Evolutionary conservation across 306 rosid genomes (phyloP).

Genomic region (Sicyos edulis): DNA sequence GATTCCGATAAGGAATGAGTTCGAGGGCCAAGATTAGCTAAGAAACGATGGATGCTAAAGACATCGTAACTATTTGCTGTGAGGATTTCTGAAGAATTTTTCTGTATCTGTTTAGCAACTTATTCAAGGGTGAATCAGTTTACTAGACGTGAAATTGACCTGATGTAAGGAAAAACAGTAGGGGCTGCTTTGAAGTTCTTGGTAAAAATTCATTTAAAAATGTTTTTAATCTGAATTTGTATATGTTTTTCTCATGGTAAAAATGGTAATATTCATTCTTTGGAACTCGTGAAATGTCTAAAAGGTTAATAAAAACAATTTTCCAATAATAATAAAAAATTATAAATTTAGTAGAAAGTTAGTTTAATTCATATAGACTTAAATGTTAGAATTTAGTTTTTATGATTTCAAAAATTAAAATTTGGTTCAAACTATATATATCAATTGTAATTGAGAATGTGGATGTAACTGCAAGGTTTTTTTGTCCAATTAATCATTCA

Average conservation of each 20-base stretch:
- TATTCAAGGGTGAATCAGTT: neutral
- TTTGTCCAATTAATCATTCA: too few relatives aligned
- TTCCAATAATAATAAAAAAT: too few relatives aligned
- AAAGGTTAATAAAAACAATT: too few relatives aligned
- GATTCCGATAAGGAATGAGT: neutral
- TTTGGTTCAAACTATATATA: too few relatives aligned
- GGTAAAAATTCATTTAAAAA: neutral
- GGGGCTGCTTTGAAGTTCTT: neutral
- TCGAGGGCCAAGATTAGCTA: neutral
- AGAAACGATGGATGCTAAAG: neutral
- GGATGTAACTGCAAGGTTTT: too few relatives aligned
- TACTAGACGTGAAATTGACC: neutral
- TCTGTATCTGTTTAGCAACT: neutral
- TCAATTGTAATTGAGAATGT: too few relatives aligned
- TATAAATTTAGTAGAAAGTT: too few relatives aligned
- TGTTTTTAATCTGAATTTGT: neutral
- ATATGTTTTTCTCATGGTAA: neutral
- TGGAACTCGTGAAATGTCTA: neutral
- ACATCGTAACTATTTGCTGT: neutral
- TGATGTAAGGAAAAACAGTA: neutral
- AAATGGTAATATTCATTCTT: neutral
- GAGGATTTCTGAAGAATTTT: neutral
- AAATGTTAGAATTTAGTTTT: too few relatives aligned
- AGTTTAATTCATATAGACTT: too few relatives aligned
- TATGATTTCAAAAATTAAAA: too few relatives aligned